Conservation (phyloP, 1,284 basidiomycete species). For the Hypsizygus ulmarius region DNA sequence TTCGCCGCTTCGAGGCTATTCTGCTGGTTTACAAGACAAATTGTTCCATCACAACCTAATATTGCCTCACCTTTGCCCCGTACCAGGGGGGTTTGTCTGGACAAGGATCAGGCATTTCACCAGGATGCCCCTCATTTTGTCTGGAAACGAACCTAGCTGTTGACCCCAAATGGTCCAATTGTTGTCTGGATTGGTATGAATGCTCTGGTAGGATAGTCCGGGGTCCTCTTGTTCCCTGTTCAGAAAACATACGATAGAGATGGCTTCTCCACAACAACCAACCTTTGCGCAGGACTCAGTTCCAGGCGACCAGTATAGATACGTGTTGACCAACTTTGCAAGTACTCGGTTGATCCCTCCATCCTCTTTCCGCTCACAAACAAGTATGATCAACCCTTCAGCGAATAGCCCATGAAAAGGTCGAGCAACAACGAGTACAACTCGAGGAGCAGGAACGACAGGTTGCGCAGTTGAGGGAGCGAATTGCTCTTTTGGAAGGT, state of each 20-base stretch:
- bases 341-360: conserved; percentile 25
- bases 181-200: too few species aligned
- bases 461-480: conserved; percentile 64
- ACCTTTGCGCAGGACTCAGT: conserved; percentile 48
- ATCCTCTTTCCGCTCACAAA: neutral
- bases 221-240: neutral
- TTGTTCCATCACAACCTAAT: too few species aligned
- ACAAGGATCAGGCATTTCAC: too few species aligned
- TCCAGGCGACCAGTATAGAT: conserved; percentile 71
- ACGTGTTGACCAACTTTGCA: conserved; percentile 78
- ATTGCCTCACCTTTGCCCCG: too few species aligned
- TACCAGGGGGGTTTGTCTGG: too few species aligned
- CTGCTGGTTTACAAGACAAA: too few species aligned
- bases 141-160: too few species aligned
- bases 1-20: too few species aligned
- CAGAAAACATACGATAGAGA: conserved; percentile 4
- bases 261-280: conserved; percentile 28
- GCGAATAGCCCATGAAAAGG: conserved; percentile 83
- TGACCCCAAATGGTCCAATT: too few species aligned
- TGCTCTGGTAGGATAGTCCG: neutral
- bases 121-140: too few species aligned
- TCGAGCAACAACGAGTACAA: conserved; percentile 74
- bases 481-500: conserved; percentile 74
- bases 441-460: conserved; percentile 81
- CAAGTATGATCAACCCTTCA: conserved; percentile 24